A percentile compares a stretch with the other conserved stretches of the same genome.
Evolutionary conservation across 768 basidiomycete species (phyloP).

Genomic region (Rubroboletus pulcherrimus): DNA sequence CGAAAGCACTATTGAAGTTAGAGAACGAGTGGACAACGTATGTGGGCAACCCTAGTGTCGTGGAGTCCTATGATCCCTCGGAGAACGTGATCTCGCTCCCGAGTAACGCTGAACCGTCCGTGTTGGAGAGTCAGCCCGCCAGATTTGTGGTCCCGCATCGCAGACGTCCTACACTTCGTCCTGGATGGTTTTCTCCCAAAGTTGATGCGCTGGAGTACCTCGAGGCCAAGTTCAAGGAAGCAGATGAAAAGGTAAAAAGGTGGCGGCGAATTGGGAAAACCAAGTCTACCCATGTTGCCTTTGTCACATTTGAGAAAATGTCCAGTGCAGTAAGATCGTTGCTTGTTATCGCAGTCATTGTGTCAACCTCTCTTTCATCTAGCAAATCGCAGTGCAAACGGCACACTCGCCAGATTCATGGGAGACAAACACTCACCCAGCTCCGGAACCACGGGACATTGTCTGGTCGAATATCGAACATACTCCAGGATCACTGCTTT

Average conservation of each 20-base stretch:
- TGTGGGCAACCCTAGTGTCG: slow-evolving; percentile 89
- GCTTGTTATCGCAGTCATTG: background rate
- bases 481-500: slow-evolving; percentile 50
- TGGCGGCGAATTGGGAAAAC: slow-evolving; percentile 70
- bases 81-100: slow-evolving; percentile 49
- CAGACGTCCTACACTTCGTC: slow-evolving; percentile 70
- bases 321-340: slow-evolving; percentile 69
- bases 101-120: slow-evolving; percentile 47
- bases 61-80: slow-evolving; percentile 75
- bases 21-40: slow-evolving; percentile 88
- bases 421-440: slow-evolving; percentile 64
- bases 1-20: slow-evolving; percentile 71
- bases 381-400: slow-evolving; percentile 88
- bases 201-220: slow-evolving; percentile 91
- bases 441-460: slow-evolving; percentile 94
- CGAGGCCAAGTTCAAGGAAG: slow-evolving; percentile 72
- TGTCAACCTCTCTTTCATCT: background rate
- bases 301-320: slow-evolving; percentile 97
- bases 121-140: slow-evolving; percentile 49
- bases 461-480: slow-evolving; percentile 90
- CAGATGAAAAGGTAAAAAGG: slow-evolving; percentile 80
- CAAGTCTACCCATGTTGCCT: slow-evolving; percentile 79
- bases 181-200: slow-evolving; percentile 67
- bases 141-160: slow-evolving; percentile 73
- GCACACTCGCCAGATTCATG: slow-evolving; percentile 70